Evolutionary conservation across 2,329 filamentous ascomycete species (phyloP).

Genomic region (Huntiella moniliformis): DNA sequence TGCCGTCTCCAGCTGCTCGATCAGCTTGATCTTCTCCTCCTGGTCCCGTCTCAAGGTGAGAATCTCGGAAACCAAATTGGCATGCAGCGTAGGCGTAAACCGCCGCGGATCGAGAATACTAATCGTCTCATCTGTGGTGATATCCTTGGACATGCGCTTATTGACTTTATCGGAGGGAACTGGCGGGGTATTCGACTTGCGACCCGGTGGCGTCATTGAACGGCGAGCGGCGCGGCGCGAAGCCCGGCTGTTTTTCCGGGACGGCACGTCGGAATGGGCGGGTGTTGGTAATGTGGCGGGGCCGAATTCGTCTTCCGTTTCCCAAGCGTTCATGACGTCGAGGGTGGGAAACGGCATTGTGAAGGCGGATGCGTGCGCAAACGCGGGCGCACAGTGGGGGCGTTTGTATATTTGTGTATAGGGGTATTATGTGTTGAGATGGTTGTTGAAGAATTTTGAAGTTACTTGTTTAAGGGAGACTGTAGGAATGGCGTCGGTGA

Average conservation of each 20-base stretch:
- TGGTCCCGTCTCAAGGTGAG: slow-evolving; percentile 70
- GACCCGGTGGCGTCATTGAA: slow-evolving; percentile 43
- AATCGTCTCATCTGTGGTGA: slow-evolving; percentile 47
- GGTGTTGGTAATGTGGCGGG: slow-evolving; percentile 48
- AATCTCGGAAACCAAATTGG: slow-evolving; percentile 88
- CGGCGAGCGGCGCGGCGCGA: slow-evolving; percentile 40
- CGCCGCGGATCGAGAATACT: slow-evolving; percentile 69
- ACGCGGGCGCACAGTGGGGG: too few species aligned
- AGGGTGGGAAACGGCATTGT: not conserved
- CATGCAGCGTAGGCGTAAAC: slow-evolving; percentile 89
- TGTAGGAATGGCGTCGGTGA: not conserved
- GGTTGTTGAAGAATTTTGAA: not conserved
- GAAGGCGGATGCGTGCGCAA: not conserved
- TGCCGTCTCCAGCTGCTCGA: slow-evolving; percentile 63
- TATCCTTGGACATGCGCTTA: slow-evolving; percentile 37
- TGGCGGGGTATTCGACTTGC: slow-evolving; percentile 36
- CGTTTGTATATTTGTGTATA: not conserved
- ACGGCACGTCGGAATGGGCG: slow-evolving; percentile 9
- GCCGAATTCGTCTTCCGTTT: slow-evolving; percentile 43
- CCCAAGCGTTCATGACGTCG: slow-evolving; percentile 34
- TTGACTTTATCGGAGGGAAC: slow-evolving; percentile 21
- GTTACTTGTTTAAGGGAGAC: not conserved
- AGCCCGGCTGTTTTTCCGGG: slow-evolving; percentile 48
- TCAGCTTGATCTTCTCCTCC: slow-evolving; percentile 71
- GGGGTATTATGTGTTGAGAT: not conserved